phyloP scores from a whole-genome alignment of 352 stramenopile genomes.

The Globisporangium recalcitrans region DNA sequence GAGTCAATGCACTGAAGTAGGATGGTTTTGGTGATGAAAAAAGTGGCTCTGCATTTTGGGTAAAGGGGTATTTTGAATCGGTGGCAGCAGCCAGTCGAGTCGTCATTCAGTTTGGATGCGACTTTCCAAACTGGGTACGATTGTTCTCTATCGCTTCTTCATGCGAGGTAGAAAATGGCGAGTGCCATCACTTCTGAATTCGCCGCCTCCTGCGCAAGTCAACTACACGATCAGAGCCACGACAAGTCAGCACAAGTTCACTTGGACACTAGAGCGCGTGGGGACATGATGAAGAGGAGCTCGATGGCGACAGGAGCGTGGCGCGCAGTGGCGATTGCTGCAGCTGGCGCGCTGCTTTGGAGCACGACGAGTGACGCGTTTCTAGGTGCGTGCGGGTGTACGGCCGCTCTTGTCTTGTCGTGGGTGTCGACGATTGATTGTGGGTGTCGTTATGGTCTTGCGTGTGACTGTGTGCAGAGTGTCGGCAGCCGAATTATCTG shows the following conservation, averaged over 20 bases:
- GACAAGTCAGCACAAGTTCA: too few relatives aligned
- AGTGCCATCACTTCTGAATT: neutral
- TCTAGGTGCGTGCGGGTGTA: neutral
- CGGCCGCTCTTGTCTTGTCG: neutral
- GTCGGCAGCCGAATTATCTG: constrained; percentile 61
- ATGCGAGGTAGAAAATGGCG: neutral
- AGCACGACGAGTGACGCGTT: constrained; percentile 6
- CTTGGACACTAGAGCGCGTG: too few relatives aligned
- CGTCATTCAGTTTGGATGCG: too few relatives aligned
- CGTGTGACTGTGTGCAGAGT: constrained; percentile 23
- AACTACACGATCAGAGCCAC: too few relatives aligned
- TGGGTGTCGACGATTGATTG: neutral
- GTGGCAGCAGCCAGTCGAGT: neutral
- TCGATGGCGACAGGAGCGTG: neutral
- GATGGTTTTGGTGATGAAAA: neutral
- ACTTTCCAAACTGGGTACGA: too few relatives aligned
- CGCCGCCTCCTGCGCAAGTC: constrained; percentile 1
- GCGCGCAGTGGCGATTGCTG: neutral
- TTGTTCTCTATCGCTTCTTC: neutral
- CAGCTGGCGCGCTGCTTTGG: neutral
- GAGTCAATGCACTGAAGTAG: neutral
- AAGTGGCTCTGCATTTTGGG: neutral
- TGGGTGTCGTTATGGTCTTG: neutral
- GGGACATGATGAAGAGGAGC: neutral
- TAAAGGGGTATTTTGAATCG: neutral